Base-by-base conservation (phyloP, 495 filamentous ascomycete species). In the Tuber borchii region DNA sequence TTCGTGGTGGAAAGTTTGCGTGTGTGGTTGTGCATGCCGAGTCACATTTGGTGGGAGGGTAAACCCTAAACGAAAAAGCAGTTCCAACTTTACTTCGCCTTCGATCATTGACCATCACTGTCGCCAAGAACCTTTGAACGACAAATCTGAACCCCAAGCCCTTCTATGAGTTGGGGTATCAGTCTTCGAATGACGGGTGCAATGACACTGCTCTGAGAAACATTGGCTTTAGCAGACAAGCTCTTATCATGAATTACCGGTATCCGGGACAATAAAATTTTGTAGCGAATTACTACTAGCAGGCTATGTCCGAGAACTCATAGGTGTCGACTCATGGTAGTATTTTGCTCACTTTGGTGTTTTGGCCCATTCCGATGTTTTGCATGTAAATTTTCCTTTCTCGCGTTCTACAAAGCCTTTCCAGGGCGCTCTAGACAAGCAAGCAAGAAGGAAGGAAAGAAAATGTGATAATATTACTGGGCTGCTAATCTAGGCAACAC, bases 11-110 rank as follows among this genome's bases (percentile, higher is more conserved):
- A 43, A 56, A 71, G 75, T 48, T 77, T 40, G 45, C 70, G 56
- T 72, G 70, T 69, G 56, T 39, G 70, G 56, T 74, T 45, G 71
- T 78, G 73, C 78, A 76, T 79, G 40, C 75, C 69, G 19, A 69
- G 71, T 71, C 43, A 34, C 34, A 22, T 71, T 71, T 68, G 56
- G 44, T 42, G 40, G 6, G 0, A 79, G 78, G 78, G 78, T 65
- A 39, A 70, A 44, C 78, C 78, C 78, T 79, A 61, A 61, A 73
- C 5, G 4, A 65, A 31, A 65, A 65, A 65, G 70, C 73, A 79
- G 78, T 79, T 77, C 73, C 78, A 44, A 71, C 70, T 75, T 43
- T 26, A 51, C 40, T 4, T 20, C 75, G 44, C 56, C 48, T 56
- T 68, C 78, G 76, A 22, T 42, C 56, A 65, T 65, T 65, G 56